A percentile compares a stretch with the other conserved stretches of the same genome.
Evolutionary conservation across 805 yeast species (phyloP).

Genomic region (Zygosaccharomyces gambellarensis): DNA sequence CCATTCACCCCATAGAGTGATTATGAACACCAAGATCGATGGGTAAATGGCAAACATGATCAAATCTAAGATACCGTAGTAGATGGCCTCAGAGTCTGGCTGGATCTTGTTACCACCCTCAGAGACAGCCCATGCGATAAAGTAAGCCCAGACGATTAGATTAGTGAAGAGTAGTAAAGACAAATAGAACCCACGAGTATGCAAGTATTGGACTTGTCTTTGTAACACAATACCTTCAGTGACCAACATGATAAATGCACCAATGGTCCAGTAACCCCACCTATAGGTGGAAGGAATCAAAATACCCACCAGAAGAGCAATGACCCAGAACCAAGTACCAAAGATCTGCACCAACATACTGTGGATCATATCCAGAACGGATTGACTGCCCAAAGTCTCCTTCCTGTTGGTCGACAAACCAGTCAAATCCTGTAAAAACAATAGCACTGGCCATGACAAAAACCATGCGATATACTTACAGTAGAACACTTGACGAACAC

Average conservation of each 20-base stretch:
- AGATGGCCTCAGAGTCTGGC: constrained; percentile 51
- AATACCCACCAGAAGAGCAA: constrained; percentile 53
- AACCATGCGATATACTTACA: constrained; percentile 43
- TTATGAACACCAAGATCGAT: constrained; percentile 24
- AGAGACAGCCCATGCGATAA: constrained; percentile 47
- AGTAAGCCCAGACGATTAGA: constrained; percentile 40
- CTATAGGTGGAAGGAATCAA: constrained; percentile 53
- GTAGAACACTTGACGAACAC: constrained; percentile 43
- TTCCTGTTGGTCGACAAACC: constrained; percentile 9
- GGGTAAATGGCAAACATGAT: constrained; percentile 43
- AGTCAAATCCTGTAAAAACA: constrained; percentile 29
- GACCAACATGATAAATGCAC: constrained; percentile 41
- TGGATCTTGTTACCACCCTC: constrained; percentile 55
- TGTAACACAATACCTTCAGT: constrained; percentile 31
- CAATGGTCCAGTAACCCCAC: constrained; percentile 66
- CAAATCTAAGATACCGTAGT: constrained; percentile 49
- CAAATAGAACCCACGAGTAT: constrained; percentile 13
- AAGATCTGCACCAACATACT: constrained; percentile 40
- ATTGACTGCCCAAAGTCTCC: constrained; percentile 7
- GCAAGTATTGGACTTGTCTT: constrained; percentile 29
- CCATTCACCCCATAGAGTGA: constrained; percentile 14
- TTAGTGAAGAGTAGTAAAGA: constrained; percentile 21
- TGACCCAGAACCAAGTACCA: constrained; percentile 45
- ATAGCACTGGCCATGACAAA: constrained; percentile 41
- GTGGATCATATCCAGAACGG: constrained; percentile 16